phyloP scores from a whole-genome alignment of 345 rosid genomes.

The Syzygium oleosum region DNA sequence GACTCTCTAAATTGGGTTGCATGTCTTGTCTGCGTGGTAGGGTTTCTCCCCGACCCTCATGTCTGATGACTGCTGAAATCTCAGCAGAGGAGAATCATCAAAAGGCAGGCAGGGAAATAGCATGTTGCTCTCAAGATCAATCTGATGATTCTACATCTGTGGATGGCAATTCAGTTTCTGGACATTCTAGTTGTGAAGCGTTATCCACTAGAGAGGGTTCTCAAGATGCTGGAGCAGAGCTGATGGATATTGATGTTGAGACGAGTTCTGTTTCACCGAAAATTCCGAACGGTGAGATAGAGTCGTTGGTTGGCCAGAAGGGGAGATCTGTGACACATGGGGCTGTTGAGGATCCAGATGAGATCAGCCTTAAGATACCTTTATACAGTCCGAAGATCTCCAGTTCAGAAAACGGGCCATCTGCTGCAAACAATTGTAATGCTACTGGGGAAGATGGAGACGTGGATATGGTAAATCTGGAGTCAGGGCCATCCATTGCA shows the following conservation, averaged over 20 bases:
- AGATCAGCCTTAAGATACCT: not conserved
- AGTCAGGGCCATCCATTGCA: conserved; percentile 6
- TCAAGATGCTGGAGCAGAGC: conserved; percentile 4
- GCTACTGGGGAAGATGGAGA: not conserved
- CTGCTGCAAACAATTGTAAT: not conserved
- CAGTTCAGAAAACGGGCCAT: not conserved
- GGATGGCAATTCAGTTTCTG: conserved; percentile 9
- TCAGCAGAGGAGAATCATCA: conserved; percentile 18
- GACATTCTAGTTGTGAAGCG: conserved; percentile 12
- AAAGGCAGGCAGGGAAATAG: conserved; percentile 11
- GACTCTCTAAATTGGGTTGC: not conserved
- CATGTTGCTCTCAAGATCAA: conserved; percentile 15
- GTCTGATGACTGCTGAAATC: conserved; percentile 31
- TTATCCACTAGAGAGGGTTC: not conserved
- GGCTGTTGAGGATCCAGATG: not conserved
- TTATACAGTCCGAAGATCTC: not conserved
- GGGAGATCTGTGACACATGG: not conserved
- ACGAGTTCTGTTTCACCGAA: not conserved
- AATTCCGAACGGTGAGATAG: conserved; percentile 3
- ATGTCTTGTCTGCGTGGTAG: conserved; percentile 23
- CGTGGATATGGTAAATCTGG: not conserved
- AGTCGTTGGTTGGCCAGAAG: not conserved
- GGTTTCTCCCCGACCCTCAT: conserved; percentile 46
- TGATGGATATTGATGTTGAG: conserved; percentile 1
- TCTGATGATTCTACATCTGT: conserved; percentile 9